Evolutionary conservation across 2,329 filamentous ascomycete species (phyloP), one percentile per base, ranked within the genome.

Genomic region (Claviceps sp.): DNA sequence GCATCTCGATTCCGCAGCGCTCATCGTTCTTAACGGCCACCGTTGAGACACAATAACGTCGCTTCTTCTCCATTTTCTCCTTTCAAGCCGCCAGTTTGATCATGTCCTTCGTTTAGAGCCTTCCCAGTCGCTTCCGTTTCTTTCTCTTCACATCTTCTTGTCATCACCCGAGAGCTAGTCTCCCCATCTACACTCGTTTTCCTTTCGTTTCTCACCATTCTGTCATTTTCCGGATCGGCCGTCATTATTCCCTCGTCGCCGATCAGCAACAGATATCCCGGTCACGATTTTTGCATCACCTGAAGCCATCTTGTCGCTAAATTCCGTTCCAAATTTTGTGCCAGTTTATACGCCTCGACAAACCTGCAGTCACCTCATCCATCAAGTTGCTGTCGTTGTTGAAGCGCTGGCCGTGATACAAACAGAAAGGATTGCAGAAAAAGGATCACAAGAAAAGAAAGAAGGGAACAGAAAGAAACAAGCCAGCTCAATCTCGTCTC

Each of bases 91-190:
- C 52, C 47, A 51, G 62, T 61, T 60, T 60, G 65, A 69, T 61
- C 57, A 69, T 70, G 66, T 67, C 61, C 60, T 56, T 60, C 58
- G 55, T 59, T 63, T 64, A 57, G 50, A 56, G 50, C 51, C 47
- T 60, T 58, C 57, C 57, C 57, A 55, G 58, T 47, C 19, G 50
- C 37, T 50, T 44, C 38, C 42, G 43, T 44, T 53, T 37, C 50
- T 26, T 44, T 50, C 10, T 10, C 50, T 26, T 44, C 50, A 17
- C 7, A 17, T 41, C 24, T 43, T n/a, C 11, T 14, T 24, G 19
- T 16, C 47, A 37, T 38, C 50, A 41, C 59, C 59, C 41, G 10
- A 52, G 57, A 58, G 57, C 57, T 53, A 57, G 56, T 47, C 57
- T 58, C 56, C 48, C 52, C 7, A 48, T 55, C 41, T 58, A 57